phyloP scores from a whole-genome alignment of 1,284 basidiomycete species.

The Ustilago bromivora region DNA sequence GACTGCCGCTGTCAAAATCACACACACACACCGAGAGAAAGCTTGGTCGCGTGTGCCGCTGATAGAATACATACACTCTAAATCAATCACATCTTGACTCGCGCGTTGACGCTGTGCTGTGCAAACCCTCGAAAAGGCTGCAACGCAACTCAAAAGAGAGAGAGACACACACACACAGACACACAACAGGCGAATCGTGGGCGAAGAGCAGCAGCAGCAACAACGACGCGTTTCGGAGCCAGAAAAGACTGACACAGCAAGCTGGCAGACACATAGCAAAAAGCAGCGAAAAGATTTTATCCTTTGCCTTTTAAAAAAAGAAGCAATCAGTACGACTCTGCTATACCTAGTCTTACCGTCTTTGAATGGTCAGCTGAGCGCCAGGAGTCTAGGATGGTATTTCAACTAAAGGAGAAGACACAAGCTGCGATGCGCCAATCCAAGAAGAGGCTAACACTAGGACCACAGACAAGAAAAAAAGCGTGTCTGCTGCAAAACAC shows the following conservation, averaged over 20 bases:
- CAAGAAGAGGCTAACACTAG: no score
- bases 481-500: constrained; percentile 1
- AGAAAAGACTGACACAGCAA: neutral
- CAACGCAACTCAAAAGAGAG: neutral
- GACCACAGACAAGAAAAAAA: neutral
- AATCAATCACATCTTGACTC: neutral
- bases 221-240: neutral
- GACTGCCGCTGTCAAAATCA: no score
- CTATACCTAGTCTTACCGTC: no score
- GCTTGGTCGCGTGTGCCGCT: neutral
- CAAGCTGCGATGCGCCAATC: no score
- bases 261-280: neutral
- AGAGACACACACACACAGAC: no score
- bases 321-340: no score
- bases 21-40: neutral
- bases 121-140: neutral
- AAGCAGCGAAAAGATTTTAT: neutral
- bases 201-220: neutral
- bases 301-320: neutral
- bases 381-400: no score
- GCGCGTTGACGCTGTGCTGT: neutral
- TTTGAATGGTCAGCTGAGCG: no score
- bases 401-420: no score
- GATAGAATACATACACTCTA: neutral
- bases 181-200: neutral